Conservation (phyloP, 176 grass and related monocot genomes). For the Bothriochloa decipiens region DNA sequence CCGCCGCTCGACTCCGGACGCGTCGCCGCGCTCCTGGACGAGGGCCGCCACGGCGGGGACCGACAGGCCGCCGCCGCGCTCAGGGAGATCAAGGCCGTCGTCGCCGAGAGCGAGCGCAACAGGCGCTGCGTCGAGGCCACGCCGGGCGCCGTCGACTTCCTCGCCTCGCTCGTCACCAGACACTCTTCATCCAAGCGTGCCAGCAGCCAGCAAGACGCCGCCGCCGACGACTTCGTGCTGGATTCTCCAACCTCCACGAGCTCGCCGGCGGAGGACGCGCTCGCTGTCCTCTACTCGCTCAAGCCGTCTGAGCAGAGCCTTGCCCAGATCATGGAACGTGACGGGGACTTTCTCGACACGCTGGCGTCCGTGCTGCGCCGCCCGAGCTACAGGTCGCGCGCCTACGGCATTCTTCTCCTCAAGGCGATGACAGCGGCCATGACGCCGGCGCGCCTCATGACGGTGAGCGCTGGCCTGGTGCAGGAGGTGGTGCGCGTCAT, state of each 20-base stretch:
- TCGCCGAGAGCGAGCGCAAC: constrained; percentile 69
- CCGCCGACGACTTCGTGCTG: neutral
- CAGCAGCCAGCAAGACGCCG: neutral
- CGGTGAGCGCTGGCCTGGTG: constrained; percentile 41
- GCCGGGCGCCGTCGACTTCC: constrained; percentile 46
- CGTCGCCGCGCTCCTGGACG: constrained; percentile 49
- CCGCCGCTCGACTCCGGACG: constrained; percentile 47
- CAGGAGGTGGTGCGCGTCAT: constrained; percentile 55
- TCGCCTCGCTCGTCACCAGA: constrained; percentile 36
- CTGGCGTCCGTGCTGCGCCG: constrained; percentile 46
- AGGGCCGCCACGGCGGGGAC: constrained; percentile 16
- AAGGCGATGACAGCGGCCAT: constrained; percentile 46
- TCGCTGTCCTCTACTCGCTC: constrained; percentile 57
- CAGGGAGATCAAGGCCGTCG: constrained; percentile 52
- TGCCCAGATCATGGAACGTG: constrained; percentile 25
- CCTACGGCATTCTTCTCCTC: constrained; percentile 49
- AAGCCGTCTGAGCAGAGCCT: constrained; percentile 51
- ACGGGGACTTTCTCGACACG: constrained; percentile 38
- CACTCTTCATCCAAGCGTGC: neutral
- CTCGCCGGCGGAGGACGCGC: constrained; percentile 57
- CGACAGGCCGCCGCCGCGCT: constrained; percentile 33
- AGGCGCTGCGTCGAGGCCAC: constrained; percentile 51
- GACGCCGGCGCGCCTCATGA: constrained; percentile 32
- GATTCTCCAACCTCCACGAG: constrained; percentile 39
- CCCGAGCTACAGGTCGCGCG: constrained; percentile 64